Evolutionary conservation across 2,329 filamentous ascomycete species (phyloP).

Genomic region (Nemania bipapillata): DNA sequence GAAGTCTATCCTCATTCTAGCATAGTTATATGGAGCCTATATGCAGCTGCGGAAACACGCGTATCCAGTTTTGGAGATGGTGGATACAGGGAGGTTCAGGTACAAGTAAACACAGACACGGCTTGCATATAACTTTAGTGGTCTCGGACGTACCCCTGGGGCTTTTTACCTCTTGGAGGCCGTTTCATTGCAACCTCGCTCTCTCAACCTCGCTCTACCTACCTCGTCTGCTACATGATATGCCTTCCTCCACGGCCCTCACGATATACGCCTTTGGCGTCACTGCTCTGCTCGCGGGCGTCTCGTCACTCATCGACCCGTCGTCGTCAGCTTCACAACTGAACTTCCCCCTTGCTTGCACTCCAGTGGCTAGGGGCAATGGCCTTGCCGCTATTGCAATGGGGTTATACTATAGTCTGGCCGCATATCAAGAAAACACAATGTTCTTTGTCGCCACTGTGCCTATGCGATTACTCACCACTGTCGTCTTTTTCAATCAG

Average conservation of each 20-base stretch:
- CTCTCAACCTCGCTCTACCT: not conserved
- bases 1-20: not conserved
- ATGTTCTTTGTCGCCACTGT: constrained; percentile 49
- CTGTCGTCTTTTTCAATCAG: constrained; percentile 47
- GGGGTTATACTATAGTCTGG: constrained; percentile 51
- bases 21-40: not conserved
- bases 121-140: too few species aligned
- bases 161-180: too few species aligned
- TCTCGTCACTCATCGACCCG: constrained; percentile 36
- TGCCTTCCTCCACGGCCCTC: constrained; percentile 34
- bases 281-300: constrained; percentile 41
- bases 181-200: not conserved
- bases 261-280: constrained; percentile 45
- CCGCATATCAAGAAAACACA: constrained; percentile 50
- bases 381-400: constrained; percentile 49
- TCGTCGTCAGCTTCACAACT: constrained; percentile 30
- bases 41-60: not conserved
- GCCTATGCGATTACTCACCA: constrained; percentile 49
- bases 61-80: not conserved
- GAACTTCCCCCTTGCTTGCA: constrained; percentile 32
- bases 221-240: not conserved
- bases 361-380: constrained; percentile 39
- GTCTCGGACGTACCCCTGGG: too few species aligned
- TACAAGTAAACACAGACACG: too few species aligned
- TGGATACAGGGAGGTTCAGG: not conserved